Conservation (phyloP, 495 filamentous ascomycete genomes). For the Penicillium turbatum region DNA sequence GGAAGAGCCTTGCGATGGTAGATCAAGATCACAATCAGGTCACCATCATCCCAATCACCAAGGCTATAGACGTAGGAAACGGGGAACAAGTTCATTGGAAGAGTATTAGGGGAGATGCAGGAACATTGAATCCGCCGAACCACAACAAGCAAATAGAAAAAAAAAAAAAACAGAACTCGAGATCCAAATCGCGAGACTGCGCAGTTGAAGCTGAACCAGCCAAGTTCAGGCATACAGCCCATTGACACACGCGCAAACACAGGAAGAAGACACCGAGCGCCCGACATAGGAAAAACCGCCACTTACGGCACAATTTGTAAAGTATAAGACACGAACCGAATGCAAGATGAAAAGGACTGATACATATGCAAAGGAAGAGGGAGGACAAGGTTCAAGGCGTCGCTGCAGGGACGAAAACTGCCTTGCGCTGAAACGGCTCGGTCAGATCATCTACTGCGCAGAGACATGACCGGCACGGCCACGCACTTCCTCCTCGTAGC, state of each 20-base stretch:
- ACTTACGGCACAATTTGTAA: constrained; percentile 25
- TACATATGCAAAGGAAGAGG: constrained; percentile 9
- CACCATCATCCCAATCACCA: neutral
- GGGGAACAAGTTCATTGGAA: constrained; percentile 6
- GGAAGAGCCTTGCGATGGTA: neutral
- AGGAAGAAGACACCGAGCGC: constrained; percentile 14
- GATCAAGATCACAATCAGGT: neutral
- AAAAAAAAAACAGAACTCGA: neutral
- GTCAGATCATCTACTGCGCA: constrained; percentile 4
- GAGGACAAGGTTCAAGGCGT: neutral
- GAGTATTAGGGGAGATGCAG: constrained; percentile 6
- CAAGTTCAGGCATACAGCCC: neutral
- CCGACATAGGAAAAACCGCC: constrained; percentile 23
- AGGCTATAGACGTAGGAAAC: neutral
- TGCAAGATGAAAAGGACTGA: constrained; percentile 17
- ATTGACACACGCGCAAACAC: neutral
- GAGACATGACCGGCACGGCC: constrained; percentile 21
- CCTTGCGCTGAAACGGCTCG: neutral
- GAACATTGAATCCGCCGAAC: neutral
- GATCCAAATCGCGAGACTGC: neutral
- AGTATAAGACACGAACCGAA: constrained; percentile 27
- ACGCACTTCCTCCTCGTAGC: constrained; percentile 26
- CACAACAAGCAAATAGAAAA: neutral
- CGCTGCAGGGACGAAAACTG: neutral
- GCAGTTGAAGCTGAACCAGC: neutral